These are phyloP conservation scores for Aspergillus fumigatiaffinis DNA, from an alignment of 2,329 filamentous ascomycete genomes.

Conservation along the genomic window DNA sequence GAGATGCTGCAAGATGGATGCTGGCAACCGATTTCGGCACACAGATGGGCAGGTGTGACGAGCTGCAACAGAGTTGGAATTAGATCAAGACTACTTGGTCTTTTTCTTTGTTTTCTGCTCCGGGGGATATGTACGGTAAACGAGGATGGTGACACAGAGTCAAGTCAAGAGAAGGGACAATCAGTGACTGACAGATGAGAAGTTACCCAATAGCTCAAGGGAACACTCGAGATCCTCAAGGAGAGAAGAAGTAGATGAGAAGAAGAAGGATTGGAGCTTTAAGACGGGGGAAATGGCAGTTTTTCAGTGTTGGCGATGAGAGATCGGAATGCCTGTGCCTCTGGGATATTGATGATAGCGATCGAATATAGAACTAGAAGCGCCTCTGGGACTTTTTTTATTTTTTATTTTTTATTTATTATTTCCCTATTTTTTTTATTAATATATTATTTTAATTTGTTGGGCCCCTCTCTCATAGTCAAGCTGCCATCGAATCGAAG, in stretches of 20 bases:
- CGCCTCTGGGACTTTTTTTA: not conserved
- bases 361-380: conserved; percentile 1
- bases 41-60: conserved; percentile 1
- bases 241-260: conserved; percentile 2
- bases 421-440: not conserved
- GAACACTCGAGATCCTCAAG: not conserved
- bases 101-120: conserved; percentile 4
- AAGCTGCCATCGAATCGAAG: not conserved
- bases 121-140: conserved; percentile 4
- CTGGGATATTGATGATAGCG: conserved; percentile 9
- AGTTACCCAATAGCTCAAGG: not conserved
- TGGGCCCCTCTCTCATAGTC: not conserved
- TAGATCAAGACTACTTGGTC: not conserved
- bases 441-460: not conserved
- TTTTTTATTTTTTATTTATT: not conserved
- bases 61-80: conserved; percentile 4
- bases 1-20: conserved; percentile 8
- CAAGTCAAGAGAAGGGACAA: not conserved
- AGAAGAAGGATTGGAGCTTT: conserved; percentile 7
- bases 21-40: conserved; percentile 11
- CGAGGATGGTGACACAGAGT: conserved; percentile 16
- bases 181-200: not conserved
- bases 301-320: conserved; percentile 9
- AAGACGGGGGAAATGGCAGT: conserved; percentile 5
- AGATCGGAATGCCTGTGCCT: not conserved